Evolutionary conservation across 2,329 filamentous ascomycete genomes (phyloP).

Genomic region (Fusarium albidum): DNA sequence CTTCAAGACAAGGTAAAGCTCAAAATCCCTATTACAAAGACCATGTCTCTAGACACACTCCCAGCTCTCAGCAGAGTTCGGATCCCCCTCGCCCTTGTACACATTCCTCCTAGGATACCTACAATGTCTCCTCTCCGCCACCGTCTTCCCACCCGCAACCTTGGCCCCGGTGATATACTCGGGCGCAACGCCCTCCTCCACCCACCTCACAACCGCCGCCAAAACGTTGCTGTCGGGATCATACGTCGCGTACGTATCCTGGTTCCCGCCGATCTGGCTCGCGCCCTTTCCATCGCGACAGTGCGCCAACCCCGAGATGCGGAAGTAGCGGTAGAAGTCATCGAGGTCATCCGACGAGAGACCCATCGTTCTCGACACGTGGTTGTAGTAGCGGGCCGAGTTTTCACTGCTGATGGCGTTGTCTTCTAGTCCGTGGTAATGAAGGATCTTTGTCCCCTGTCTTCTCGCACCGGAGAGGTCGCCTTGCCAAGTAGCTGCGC

Average conservation of each 20-base stretch:
- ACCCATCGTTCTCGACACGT: slow-evolving; percentile 30
- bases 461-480: slow-evolving; percentile 48
- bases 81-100: no score
- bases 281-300: slow-evolving; percentile 57
- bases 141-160: slow-evolving; percentile 7
- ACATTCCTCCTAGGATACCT: no score
- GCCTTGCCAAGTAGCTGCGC: slow-evolving; percentile 48
- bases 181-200: slow-evolving; percentile 45
- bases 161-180: no score
- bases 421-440: slow-evolving; percentile 52
- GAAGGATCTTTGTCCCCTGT: slow-evolving; percentile 52
- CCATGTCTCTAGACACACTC: no score
- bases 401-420: slow-evolving; percentile 25
- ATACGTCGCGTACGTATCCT: slow-evolving; percentile 17
- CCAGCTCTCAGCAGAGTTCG: no score
- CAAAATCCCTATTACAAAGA: no score
- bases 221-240: slow-evolving; percentile 53
- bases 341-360: slow-evolving; percentile 45
- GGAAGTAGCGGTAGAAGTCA: slow-evolving; percentile 61
- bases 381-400: slow-evolving; percentile 35
- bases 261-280: slow-evolving; percentile 40
- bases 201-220: slow-evolving; percentile 57
- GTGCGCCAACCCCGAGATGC: slow-evolving; percentile 59
- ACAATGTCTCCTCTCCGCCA: no score
- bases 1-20: no score